These are phyloP conservation scores for Talaromyces adpressus DNA, from an alignment of 495 filamentous ascomycete genomes.

Conservation along the genomic window DNA sequence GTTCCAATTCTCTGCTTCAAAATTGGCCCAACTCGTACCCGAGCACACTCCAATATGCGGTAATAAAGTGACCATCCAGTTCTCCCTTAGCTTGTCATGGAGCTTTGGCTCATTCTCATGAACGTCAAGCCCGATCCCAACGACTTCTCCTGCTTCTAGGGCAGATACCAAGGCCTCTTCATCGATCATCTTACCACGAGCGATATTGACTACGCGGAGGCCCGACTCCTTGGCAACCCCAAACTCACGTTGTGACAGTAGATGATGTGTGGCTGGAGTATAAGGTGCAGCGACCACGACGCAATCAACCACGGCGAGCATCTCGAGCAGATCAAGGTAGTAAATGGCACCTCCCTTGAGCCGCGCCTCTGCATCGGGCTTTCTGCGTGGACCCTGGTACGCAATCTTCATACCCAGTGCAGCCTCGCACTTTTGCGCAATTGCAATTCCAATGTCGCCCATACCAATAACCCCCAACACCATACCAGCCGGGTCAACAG, in stretches of 20 bases:
- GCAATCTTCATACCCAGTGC: constrained; percentile 5
- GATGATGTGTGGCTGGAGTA: constrained; percentile 15
- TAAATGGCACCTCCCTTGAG: neutral
- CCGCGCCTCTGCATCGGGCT: constrained; percentile 6
- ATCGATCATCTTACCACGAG: constrained; percentile 63
- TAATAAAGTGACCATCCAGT: constrained; percentile 5
- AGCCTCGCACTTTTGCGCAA: constrained; percentile 2
- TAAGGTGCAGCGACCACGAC: constrained; percentile 62
- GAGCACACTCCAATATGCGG: constrained; percentile 6
- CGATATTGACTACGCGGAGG: constrained; percentile 62
- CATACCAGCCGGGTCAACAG: constrained; percentile 3
- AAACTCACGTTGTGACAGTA: constrained; percentile 2
- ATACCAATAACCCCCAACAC: constrained; percentile 7
- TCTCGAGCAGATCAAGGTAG: neutral
- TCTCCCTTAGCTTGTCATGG: neutral
- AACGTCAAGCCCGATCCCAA: constrained; percentile 60
- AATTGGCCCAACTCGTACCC: constrained; percentile 3
- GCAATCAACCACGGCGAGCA: constrained; percentile 41
- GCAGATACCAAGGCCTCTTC: constrained; percentile 61
- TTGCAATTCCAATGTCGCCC: constrained; percentile 8
- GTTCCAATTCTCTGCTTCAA: constrained; percentile 1
- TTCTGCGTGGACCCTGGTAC: constrained; percentile 2
- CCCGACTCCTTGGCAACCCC: constrained; percentile 44
- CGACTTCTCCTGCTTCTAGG: constrained; percentile 45
- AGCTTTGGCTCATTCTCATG: constrained; percentile 9